Evolutionary conservation across 257 asterid genomes (phyloP).

Genomic region (Lantana camara): DNA sequence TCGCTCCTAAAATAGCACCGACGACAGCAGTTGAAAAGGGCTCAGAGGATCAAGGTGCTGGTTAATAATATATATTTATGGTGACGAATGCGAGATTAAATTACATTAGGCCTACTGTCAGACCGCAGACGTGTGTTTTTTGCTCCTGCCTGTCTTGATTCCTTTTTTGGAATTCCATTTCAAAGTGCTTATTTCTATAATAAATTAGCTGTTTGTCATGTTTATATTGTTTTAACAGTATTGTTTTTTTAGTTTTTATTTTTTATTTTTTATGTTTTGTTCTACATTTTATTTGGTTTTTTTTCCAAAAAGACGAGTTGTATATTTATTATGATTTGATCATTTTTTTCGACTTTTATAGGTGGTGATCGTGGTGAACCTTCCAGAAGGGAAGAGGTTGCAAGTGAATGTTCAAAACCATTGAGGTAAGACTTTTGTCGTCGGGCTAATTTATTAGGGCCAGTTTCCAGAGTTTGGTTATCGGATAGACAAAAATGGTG

Average conservation of each 20-base stretch:
- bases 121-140: not conserved
- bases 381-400: conserved; percentile 35
- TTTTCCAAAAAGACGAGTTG: no score
- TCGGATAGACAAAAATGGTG: conserved; percentile 2
- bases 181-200: conserved; percentile 5
- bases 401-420: conserved; percentile 41
- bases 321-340: conserved; percentile 26
- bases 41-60: conserved; percentile 59
- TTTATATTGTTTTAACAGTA: conserved; percentile 1
- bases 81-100: not conserved
- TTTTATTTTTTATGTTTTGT: not conserved
- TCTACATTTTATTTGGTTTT: no score
- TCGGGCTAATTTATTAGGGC: conserved; percentile 18
- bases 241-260: not conserved
- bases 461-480: conserved; percentile 18
- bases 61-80: conserved; percentile 6
- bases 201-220: conserved; percentile 6
- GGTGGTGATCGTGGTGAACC: conserved; percentile 47
- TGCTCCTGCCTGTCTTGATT: not conserved
- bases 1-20: conserved; percentile 51
- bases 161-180: not conserved
- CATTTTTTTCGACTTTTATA: conserved; percentile 34
- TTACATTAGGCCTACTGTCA: not conserved
- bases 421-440: conserved; percentile 43
- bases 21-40: conserved; percentile 44